phyloP scores from a whole-genome alignment of 768 basidiomycete species.

The Boletus pseudopeckii region DNA sequence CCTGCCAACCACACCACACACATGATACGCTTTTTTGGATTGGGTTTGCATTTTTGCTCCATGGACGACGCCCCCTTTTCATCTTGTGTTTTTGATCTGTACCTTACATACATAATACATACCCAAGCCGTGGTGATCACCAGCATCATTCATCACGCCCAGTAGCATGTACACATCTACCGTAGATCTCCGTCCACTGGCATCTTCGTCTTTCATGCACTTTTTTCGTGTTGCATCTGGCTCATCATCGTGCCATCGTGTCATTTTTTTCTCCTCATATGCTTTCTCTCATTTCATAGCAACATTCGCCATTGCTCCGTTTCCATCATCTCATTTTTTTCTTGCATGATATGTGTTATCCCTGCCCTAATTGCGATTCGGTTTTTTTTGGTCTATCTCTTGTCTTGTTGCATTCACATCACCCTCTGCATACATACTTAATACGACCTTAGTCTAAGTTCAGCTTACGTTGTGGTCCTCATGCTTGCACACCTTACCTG shows the following conservation, averaged over 20 bases:
- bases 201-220: conserved; percentile 7
- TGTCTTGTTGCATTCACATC: not conserved
- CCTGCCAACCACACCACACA: not conserved
- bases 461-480: not conserved
- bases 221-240: conserved; percentile 1
- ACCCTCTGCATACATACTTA: not conserved
- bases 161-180: conserved; percentile 13
- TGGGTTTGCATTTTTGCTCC: not conserved
- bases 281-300: not conserved
- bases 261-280: not conserved
- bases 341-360: not conserved
- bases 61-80: conserved; percentile 7
- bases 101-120: conserved; percentile 6
- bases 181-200: conserved; percentile 17
- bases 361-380: not conserved
- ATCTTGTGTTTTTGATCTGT: conserved; percentile 10
- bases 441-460: not conserved
- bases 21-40: not conserved
- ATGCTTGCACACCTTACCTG: not conserved
- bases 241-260: not conserved
- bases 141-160: conserved; percentile 4
- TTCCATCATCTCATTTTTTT: not conserved
- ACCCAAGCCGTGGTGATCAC: conserved; percentile 1
- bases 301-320: not conserved
- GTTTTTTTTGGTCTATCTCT: not conserved